Conservation (phyloP, 805 yeast genomes). For the Spathaspora gorwiae region DNA sequence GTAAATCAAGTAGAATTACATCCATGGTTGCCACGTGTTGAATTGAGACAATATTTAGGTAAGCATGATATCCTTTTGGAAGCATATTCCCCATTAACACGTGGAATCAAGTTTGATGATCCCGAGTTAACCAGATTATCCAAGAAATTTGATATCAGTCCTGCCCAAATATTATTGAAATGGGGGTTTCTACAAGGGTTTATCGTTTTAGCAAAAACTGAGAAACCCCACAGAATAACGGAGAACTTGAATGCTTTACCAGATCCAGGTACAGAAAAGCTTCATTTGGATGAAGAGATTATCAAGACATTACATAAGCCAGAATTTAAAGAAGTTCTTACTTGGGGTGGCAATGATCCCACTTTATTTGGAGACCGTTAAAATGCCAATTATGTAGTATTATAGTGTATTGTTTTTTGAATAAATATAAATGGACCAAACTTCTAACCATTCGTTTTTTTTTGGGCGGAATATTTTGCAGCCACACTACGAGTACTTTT, state of each 20-base stretch:
- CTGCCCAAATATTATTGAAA: slow-evolving; percentile 62
- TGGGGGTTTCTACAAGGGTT: slow-evolving; percentile 75
- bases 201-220: slow-evolving; percentile 67
- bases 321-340: slow-evolving; percentile 29
- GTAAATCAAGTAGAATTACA: slow-evolving; percentile 75
- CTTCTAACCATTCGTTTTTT: too few species aligned
- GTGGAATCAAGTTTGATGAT: slow-evolving; percentile 55
- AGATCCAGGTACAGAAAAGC: slow-evolving; percentile 16
- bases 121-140: slow-evolving; percentile 49
- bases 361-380: slow-evolving; percentile 10
- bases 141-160: slow-evolving; percentile 42
- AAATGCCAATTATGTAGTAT: too few species aligned
- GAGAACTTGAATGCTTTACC: slow-evolving; percentile 52
- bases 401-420: too few species aligned
- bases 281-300: slow-evolving; percentile 37
- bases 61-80: slow-evolving; percentile 55
- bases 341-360: slow-evolving; percentile 33
- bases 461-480: too few species aligned
- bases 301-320: slow-evolving; percentile 31
- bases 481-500: too few species aligned
- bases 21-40: slow-evolving; percentile 33
- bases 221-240: slow-evolving; percentile 46
- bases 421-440: too few species aligned
- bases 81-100: slow-evolving; percentile 78
- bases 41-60: slow-evolving; percentile 59